Base-by-base conservation (phyloP, 176 grass and related monocot species). In the Themeda triandra region DNA sequence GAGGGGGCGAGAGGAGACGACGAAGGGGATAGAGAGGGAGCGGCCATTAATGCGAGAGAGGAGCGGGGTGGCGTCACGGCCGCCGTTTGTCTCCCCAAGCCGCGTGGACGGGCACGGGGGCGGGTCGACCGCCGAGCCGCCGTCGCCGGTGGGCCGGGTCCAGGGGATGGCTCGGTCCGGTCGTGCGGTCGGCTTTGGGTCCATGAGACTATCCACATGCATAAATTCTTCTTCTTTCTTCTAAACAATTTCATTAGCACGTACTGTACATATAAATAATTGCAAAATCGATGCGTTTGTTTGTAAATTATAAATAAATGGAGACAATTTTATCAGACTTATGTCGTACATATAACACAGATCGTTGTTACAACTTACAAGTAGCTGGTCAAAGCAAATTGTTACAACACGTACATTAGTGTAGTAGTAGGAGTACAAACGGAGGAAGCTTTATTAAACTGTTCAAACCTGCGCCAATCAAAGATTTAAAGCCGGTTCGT, bases 11-110 rank as follows among this genome's bases (percentile, higher is more conserved):
- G 74, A 13, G 13, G 72, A 79, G 48, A n/a, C 25, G 31, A 78
- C 46, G 64, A 31, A 82, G 54, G 45, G 72, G 31, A 53, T 2
- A 54, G 41, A 28, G 49, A 37, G 65, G 88, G 33, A 64, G 28
- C 25, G 62, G 75, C 86, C 80, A 73, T 88, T 70, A 77, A 87
- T 84, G 82, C 49, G 45, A 44, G 5, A 28, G 3, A 18, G 12
- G 35, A 11, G 9, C 1, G n/a, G 24, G 65, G 28, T 19, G 63
- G 23, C 33, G 32, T 81, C 78, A 25, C n/a, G 59, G 59, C 27
- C 62, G 70, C 79, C 29, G 58, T 73, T 63, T 62, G n/a, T n/a
- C n/a, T n/a, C n/a, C 44, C 3, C 23, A 4, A 19, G 63, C 60
- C 12, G 27, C 42, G 63, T 67, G 44, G 78, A 49, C 63, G 63